Evolutionary conservation across 176 grass and related monocot genomes (phyloP), one percentile per base, ranked within the genome.

Genomic region (Avena atlantica): DNA sequence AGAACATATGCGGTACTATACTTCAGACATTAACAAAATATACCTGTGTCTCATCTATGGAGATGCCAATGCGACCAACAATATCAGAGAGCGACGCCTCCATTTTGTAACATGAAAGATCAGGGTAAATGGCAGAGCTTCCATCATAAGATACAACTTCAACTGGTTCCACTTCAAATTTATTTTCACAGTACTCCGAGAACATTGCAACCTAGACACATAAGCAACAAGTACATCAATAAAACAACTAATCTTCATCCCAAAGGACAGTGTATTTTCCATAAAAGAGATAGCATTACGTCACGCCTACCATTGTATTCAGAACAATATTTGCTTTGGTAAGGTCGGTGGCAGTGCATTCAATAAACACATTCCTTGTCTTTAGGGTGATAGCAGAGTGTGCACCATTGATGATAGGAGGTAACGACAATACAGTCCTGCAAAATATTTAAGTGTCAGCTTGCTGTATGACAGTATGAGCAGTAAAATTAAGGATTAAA

Each of bases 261-360:
- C 19, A 77, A 81, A 70, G 16, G 25, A 70, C 59, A 55, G 42
- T 4, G 66, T 36, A 56, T 40, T 79, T 81, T 53, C 13, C 27
- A 74, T 78, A 17, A 81, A 50, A 71, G 70, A 65, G 16, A 88
- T 44, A 74, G 48, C 48, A 84, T 40, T 24, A 12, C 29, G 78
- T 60, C 56, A 53, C 17, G 55, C 92, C 70, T 89, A 99, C 97
- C 97, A 99, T 89, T 87, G 97, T 96, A 87, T 94, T 99, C 74
- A 99, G 75, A 59, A 99, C 97, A 93, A 99, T 96, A 23, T 96
- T 99, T 87, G 97, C 91, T 86, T 99, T 99, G 34, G 97, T 99
- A 87, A 96, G 89, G 84, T 99, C 92, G 25, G 97, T 99, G 57
- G 94, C 94, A 71, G 97, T 96, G 87, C 97, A 99, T 88, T 99